Conservation (phyloP, 2,329 filamentous ascomycete species). For the Endoconidiophora polonica region DNA sequence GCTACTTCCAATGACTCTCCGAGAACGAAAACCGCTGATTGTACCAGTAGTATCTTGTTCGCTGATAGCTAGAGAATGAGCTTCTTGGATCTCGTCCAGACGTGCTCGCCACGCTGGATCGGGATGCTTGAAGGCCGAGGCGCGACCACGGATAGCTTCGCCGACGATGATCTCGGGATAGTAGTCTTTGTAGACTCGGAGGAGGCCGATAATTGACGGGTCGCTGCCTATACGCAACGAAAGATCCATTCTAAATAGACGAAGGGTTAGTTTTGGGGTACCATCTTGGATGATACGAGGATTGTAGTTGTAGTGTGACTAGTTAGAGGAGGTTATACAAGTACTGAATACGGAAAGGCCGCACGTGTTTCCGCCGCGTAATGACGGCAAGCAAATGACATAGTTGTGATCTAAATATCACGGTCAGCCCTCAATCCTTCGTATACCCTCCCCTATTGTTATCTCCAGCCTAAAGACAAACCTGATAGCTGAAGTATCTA, state of each 20-base stretch:
- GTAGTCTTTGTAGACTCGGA: slow-evolving; percentile 78
- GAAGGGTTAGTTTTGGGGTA: neutral
- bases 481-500: slow-evolving; percentile 65
- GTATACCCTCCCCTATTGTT: neutral
- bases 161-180: slow-evolving; percentile 78
- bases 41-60: slow-evolving; percentile 17
- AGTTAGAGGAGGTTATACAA: slow-evolving; percentile 31
- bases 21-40: slow-evolving; percentile 20
- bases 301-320: too few species aligned
- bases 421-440: slow-evolving; percentile 10
- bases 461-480: slow-evolving; percentile 1
- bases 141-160: slow-evolving; percentile 43
- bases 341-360: slow-evolving; percentile 65
- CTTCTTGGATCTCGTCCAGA: slow-evolving; percentile 49
- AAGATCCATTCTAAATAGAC: slow-evolving; percentile 31
- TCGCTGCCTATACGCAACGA: slow-evolving; percentile 52
- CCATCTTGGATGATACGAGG: too few species aligned
- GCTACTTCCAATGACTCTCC: slow-evolving; percentile 44
- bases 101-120: slow-evolving; percentile 57
- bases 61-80: slow-evolving; percentile 30
- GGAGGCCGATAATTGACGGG: slow-evolving; percentile 52
- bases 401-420: slow-evolving; percentile 32
- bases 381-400: slow-evolving; percentile 67
- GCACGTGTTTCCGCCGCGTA: slow-evolving; percentile 67
- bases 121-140: slow-evolving; percentile 52